phyloP scores from a whole-genome alignment of 345 rosid species.

The Brassica incana region DNA sequence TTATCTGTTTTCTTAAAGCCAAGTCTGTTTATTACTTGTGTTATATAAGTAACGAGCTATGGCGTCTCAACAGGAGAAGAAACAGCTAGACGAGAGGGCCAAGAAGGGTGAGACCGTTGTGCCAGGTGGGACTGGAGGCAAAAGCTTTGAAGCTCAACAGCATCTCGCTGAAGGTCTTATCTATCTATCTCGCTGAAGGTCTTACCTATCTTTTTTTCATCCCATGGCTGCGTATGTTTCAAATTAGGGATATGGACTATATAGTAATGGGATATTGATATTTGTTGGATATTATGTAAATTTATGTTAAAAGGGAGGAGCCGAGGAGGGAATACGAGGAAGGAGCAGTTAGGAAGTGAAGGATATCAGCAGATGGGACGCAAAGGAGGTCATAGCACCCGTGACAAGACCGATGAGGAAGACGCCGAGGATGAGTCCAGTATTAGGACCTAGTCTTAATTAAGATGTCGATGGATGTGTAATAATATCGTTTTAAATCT shows the following conservation, averaged over 20 bases:
- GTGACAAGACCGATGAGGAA: background rate
- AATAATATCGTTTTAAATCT: background rate
- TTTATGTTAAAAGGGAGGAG: constrained; percentile 48
- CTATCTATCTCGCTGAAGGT: no score
- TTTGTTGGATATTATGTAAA: background rate
- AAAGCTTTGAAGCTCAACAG: constrained; percentile 86
- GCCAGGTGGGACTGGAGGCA: constrained; percentile 88
- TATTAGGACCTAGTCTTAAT: constrained; percentile 26
- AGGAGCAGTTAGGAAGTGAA: constrained; percentile 62
- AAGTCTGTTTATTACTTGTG: background rate
- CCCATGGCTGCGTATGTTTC: background rate
- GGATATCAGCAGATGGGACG: constrained; percentile 68
- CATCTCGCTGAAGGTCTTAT: constrained; percentile 75
- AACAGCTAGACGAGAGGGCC: constrained; percentile 67
- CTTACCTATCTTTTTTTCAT: background rate
- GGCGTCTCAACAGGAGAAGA: constrained; percentile 54
- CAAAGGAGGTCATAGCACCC: constrained; percentile 5
- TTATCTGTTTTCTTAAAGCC: background rate
- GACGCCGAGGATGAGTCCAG: constrained; percentile 38
- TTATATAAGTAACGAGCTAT: constrained; percentile 24
- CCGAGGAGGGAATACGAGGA: constrained; percentile 60
- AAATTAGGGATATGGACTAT: background rate
- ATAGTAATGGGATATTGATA: background rate
- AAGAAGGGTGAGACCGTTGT: constrained; percentile 73
- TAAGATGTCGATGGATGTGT: background rate